Base-by-base conservation (phyloP, 1,284 basidiomycete species). In the Sporisorium iseilematis-ciliati region DNA sequence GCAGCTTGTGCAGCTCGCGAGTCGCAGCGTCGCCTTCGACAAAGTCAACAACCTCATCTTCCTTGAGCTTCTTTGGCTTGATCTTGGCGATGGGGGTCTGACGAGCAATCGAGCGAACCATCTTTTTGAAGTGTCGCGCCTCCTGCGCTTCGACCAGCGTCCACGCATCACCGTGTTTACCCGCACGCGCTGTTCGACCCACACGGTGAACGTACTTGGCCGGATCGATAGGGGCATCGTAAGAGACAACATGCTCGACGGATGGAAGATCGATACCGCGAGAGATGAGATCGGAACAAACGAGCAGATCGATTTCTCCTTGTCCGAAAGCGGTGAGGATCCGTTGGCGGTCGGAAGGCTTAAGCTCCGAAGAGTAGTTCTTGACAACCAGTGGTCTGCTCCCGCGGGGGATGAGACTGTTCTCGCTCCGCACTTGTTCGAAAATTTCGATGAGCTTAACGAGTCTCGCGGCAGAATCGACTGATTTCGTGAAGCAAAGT, bases 121-220 rank as follows among this genome's bases (percentile, higher is more conserved):
- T 71, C 43, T 65, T 55, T 26, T 78, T 78, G 51, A 78, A 78
- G 23, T 72, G 65, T 11, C 78, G 57, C 21, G 70, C 78, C 89
- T 97, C 95, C 85, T 97, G 95, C 83, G 94, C 93, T 87, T 99
- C 96, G 4, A 98, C 93, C 70, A 99, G 86, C 3, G 92, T 93
- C 95, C 95, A 99, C 0, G 94, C 94, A 70, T 92, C 90, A 4
- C 96, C 96, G 14, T 87, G 86, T 49, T 92, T 88, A 1, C 94
- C 94, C 2, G 96, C 96, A 65, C 96, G 90, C 4, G 96, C 96
- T 1, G 96, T 98, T 42, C 96, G 89, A 20, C 96, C 96, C 0
- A 95, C 95, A 51, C 96, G 91, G 85, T 99, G 96, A 20, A 99
- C 93, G 82, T 99, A 98, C 86, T 98, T 98, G 54, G 93, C 90